Conservation (phyloP, 768 basidiomycete species). For the Pleurotus ostreatus region DNA sequence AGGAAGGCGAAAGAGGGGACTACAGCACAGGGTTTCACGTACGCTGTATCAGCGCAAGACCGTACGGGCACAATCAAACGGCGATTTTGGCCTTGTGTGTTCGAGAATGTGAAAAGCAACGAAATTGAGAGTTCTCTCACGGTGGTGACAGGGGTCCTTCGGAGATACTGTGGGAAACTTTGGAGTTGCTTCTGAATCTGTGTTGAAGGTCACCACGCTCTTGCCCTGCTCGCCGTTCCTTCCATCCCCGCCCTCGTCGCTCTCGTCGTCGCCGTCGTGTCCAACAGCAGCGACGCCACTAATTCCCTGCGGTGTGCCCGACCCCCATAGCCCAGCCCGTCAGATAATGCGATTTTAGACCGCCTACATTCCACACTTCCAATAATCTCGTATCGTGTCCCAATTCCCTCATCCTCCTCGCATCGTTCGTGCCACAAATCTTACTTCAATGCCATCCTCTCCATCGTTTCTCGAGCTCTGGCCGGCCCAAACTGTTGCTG, state of each 20-base stretch:
- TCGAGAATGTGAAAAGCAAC: background rate
- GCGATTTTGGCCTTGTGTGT: no score
- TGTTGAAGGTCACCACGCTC: constrained; percentile 12
- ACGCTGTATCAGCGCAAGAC: background rate
- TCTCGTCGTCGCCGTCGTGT: constrained; percentile 15
- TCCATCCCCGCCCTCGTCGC: constrained; percentile 13
- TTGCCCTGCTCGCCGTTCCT: constrained; percentile 20
- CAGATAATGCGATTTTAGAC: constrained; percentile 30
- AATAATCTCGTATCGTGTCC: constrained; percentile 17
- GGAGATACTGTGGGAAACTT: background rate
- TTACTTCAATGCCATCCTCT: constrained; percentile 30
- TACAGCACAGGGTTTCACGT: background rate
- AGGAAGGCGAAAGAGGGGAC: background rate
- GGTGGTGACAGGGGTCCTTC: constrained; percentile 4
- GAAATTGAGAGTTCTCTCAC: background rate
- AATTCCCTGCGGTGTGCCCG: constrained; percentile 11
- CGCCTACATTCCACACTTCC: constrained; percentile 14
- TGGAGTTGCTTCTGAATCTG: constrained; percentile 4
- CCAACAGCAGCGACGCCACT: constrained; percentile 12
- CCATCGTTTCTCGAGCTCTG: constrained; percentile 32
- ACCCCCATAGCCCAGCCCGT: constrained; percentile 5
- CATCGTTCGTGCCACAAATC: constrained; percentile 7
- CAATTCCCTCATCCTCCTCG: constrained; percentile 18
- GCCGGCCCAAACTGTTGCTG: constrained; percentile 38
- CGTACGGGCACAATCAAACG: no score